Conservation (phyloP, 2,329 filamentous ascomycete genomes). For the Coniella lustricola region DNA sequence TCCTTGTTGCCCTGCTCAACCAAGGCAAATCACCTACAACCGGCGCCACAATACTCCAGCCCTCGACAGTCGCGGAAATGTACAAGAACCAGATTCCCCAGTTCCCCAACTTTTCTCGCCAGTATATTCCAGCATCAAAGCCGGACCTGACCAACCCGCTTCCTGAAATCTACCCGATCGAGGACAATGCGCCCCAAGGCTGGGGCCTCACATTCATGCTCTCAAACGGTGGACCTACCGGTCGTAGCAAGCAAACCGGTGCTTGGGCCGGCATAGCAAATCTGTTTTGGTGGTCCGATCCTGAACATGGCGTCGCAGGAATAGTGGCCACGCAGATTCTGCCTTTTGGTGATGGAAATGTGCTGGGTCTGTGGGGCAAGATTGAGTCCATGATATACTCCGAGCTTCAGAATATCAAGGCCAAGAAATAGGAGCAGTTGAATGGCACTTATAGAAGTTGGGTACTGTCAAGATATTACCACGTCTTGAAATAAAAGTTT, state of each 20-base stretch:
- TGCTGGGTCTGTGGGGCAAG: conserved; percentile 29
- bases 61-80: conserved; percentile 51
- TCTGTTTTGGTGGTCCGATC: conserved; percentile 52
- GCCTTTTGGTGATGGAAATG: conserved; percentile 34
- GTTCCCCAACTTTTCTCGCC: conserved; percentile 40
- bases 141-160: conserved; percentile 37
- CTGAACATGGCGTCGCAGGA: conserved; percentile 47
- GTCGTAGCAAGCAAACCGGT: conserved; percentile 38
- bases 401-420: neutral
- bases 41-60: conserved; percentile 41
- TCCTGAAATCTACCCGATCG: conserved; percentile 40
- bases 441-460: too few relatives aligned
- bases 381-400: conserved; percentile 28
- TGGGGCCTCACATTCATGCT: conserved; percentile 54
- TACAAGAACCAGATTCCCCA: conserved; percentile 53
- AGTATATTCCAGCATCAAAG: conserved; percentile 35
- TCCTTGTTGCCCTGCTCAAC: conserved; percentile 54
- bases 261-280: conserved; percentile 52
- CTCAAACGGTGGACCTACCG: conserved; percentile 36
- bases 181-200: conserved; percentile 44
- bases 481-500: too few relatives aligned
- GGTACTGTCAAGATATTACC: too few relatives aligned
- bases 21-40: conserved; percentile 52
- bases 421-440: neutral
- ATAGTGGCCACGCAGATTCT: conserved; percentile 39